A percentile compares a stretch with the other conserved stretches of the same genome.
phyloP scores from a whole-genome alignment of 306 rosid genomes.

The Corylus heterophylla region DNA sequence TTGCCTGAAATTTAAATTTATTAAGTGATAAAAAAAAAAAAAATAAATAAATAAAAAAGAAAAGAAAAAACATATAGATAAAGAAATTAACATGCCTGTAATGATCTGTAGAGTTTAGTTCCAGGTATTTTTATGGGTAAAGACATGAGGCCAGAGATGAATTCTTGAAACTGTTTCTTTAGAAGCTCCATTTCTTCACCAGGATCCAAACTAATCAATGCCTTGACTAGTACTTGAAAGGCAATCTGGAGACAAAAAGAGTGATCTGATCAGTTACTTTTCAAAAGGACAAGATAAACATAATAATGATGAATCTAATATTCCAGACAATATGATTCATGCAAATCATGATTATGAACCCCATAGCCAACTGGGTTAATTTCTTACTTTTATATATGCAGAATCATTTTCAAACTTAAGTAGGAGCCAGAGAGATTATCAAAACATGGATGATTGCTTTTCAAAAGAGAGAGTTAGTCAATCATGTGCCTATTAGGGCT shows the following conservation, averaged over 20 bases:
- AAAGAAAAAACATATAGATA: not conserved
- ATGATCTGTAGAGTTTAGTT: slow-evolving; percentile 71
- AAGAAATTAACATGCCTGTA: slow-evolving; percentile 57
- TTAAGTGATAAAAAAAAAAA: not conserved
- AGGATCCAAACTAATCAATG: slow-evolving; percentile 80
- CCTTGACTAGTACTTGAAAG: slow-evolving; percentile 85
- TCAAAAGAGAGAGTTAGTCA: slow-evolving; percentile 12
- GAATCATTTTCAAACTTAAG: slow-evolving; percentile 45
- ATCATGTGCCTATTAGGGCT: slow-evolving; percentile 22
- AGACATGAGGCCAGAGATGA: slow-evolving; percentile 93
- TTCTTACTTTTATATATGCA: slow-evolving; percentile 31
- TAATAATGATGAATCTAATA: slow-evolving; percentile 41
- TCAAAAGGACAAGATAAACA: slow-evolving; percentile 30
- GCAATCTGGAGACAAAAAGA: slow-evolving; percentile 66
- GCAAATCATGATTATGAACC: slow-evolving; percentile 42
- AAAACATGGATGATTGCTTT: slow-evolving; percentile 38
- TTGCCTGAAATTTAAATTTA: slow-evolving; percentile 65
- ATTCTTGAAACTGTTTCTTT: slow-evolving; percentile 73
- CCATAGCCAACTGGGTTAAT: slow-evolving; percentile 40
- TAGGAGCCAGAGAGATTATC: slow-evolving; percentile 44
- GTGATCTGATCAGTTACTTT: slow-evolving; percentile 37
- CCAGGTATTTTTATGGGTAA: slow-evolving; percentile 91
- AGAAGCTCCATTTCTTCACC: slow-evolving; percentile 79
- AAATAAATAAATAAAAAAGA: not conserved
- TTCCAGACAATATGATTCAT: slow-evolving; percentile 52